Evolutionary conservation across 768 basidiomycete genomes (phyloP), one percentile per base, ranked within the genome.

Genomic region (Suillus hirtellus): DNA sequence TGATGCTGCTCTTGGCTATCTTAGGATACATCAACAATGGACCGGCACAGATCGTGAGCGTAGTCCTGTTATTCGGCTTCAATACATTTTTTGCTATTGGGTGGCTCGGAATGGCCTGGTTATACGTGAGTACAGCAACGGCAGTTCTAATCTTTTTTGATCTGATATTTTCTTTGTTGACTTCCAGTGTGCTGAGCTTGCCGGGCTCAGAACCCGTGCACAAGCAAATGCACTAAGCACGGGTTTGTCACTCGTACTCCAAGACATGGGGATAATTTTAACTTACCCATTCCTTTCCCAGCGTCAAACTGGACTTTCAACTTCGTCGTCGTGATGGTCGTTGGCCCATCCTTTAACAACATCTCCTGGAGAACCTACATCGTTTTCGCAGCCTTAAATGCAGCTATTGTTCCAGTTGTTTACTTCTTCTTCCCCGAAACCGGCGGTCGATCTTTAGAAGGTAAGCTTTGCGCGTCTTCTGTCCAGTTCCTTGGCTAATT

Each of bases 41-140:
- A 24, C 67, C 64, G 12, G 71, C 71, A 17, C 73, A 72, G 50
- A 66, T 68, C 17, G 62, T 69, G 6, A 70, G 70, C 11, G 65
- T 69, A 8, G 53, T 75, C 15, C 64, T 71, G 11, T 59, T 75
- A 0, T 77, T 78, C 69, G 61, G 72, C n/a, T 79, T 75, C 72
- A 76, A 78, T 58, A 70, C 71, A 19, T 76, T 71, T 66, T 79
- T 79, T 65, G 74, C 75, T 4, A 64, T 74, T 47, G 78, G 77
- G 2, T 79, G 77, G 76, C 73, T 79, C 14, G 74, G 76, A 11
- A 73, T 76, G 64, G 73, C 76, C 1, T 79, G 76, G 74, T 66
- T 78, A 34, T 77, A 69, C 31, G 67, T 66, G 38, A 59, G 56
- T 60, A 43, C 37, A 63, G 53, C 40, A 53, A 42, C 27, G 40